Percentiles rank a stretch among this genome's conserved stretches.
phyloP scores from a whole-genome alignment of 2,329 filamentous ascomycete species.

The Pseudocercospora pini-densiflorae region DNA sequence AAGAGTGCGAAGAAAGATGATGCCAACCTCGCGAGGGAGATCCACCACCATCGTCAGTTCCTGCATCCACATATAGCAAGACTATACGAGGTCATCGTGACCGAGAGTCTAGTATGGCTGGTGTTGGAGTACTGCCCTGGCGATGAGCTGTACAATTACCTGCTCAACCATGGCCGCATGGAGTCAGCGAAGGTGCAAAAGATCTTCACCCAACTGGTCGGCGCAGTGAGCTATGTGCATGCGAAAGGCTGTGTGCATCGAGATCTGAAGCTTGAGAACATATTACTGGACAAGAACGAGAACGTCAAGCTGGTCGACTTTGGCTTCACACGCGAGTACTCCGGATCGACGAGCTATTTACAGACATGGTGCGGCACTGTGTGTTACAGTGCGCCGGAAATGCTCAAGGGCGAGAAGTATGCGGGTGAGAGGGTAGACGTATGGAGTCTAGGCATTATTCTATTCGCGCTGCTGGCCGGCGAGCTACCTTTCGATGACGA shows the following conservation, averaged over 20 bases:
- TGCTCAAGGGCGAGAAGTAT: slow-evolving; percentile 98
- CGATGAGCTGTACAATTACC: slow-evolving; percentile 96
- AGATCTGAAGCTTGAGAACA: slow-evolving; percentile 95
- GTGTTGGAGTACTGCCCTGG: slow-evolving; percentile 96
- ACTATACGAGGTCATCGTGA: slow-evolving; percentile 97
- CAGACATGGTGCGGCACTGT: slow-evolving; percentile 98
- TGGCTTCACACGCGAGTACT: slow-evolving; percentile 96
- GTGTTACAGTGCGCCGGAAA: slow-evolving; percentile 97
- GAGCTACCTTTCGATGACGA: slow-evolving; percentile 97
- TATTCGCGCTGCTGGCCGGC: slow-evolving; percentile 80
- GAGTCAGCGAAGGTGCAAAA: slow-evolving; percentile 87
- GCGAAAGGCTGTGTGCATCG: slow-evolving; percentile 94
- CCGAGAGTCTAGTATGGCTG: slow-evolving; percentile 92
- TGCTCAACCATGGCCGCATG: slow-evolving; percentile 83
- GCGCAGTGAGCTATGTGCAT: slow-evolving; percentile 94
- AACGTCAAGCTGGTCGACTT: slow-evolving; percentile 99
- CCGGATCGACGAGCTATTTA: slow-evolving; percentile 89
- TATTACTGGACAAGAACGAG: slow-evolving; percentile 92
- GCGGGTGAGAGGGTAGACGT: slow-evolving; percentile 98
- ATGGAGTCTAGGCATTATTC: slow-evolving; percentile 85
- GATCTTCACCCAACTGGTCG: slow-evolving; percentile 94
- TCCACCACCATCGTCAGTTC: slow-evolving; percentile 98
- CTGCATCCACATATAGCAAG: slow-evolving; percentile 96
- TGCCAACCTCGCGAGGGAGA: slow-evolving; percentile 92
- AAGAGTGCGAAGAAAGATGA: slow-evolving; percentile 98